Percentiles rank a stretch among this genome's conserved stretches.
Conservation (phyloP, 2,329 filamentous ascomycete species). For the Scedosporium dehoogii region DNA sequence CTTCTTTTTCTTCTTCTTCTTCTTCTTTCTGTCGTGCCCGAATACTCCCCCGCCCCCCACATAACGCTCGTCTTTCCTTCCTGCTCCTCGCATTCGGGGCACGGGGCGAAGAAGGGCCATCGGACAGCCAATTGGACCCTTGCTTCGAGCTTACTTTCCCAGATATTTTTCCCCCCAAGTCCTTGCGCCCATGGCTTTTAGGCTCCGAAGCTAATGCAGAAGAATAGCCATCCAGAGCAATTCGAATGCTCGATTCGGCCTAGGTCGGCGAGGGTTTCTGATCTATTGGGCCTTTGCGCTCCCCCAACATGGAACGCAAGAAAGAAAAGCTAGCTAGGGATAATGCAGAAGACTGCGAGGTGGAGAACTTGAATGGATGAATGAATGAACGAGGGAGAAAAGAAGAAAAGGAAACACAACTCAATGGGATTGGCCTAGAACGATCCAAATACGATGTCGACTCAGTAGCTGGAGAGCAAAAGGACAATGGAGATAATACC, state of each 20-base stretch:
- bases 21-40: not conserved
- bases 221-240: slow-evolving; percentile 20
- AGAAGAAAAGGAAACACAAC: too few species aligned
- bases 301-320: not conserved
- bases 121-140: not conserved
- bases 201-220: not conserved
- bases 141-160: not conserved
- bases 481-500: too few species aligned
- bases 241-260: slow-evolving; percentile 16
- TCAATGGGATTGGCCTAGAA: too few species aligned
- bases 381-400: too few species aligned
- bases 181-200: not conserved
- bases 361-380: too few species aligned
- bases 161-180: not conserved
- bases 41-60: not conserved
- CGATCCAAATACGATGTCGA: too few species aligned
- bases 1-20: not conserved
- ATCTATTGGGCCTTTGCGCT: slow-evolving; percentile 6
- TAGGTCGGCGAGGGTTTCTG: not conserved
- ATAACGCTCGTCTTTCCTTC: not conserved
- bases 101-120: too few species aligned
- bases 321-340: too few species aligned
- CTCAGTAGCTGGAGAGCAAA: too few species aligned
- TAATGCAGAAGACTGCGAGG: too few species aligned
- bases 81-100: not conserved